Conservation (phyloP, 352 stramenopile genomes). For the Pythium rhizo-oryzae region DNA sequence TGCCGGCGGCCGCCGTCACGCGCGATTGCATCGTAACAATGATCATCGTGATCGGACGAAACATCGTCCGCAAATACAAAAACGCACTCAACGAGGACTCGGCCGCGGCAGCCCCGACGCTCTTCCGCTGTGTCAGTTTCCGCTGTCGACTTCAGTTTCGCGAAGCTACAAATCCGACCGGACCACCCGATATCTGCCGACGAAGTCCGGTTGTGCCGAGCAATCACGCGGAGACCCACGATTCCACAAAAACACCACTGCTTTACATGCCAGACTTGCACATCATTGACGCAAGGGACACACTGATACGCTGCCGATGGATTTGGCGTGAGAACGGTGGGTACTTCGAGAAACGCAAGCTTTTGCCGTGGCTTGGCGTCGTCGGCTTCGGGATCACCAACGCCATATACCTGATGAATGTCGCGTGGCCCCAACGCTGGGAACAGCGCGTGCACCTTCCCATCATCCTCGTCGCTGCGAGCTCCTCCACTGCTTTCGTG, state of each 20-base stretch:
- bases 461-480: not conserved
- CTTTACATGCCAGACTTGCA: not conserved
- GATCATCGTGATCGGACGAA: slow-evolving; percentile 16
- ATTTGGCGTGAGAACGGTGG: not conserved
- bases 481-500: not conserved
- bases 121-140: slow-evolving; percentile 19
- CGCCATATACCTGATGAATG: not conserved
- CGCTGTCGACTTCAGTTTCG: too few species aligned
- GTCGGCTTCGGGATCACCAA: not conserved
- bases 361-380: not conserved
- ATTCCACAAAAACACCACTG: not conserved
- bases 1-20: slow-evolving; percentile 8
- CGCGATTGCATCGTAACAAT: slow-evolving; percentile 17
- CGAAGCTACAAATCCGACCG: too few species aligned
- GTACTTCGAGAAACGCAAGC: too few species aligned
- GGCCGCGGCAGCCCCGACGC: not conserved
- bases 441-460: not conserved
- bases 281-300: not conserved
- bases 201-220: not conserved
- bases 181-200: not conserved
- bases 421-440: not conserved
- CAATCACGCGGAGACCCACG: not conserved
- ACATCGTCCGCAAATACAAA: slow-evolving; percentile 17
- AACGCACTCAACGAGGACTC: not conserved
- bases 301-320: not conserved